Base-by-base conservation (phyloP, 139 green algal species). In the Monoraphidium neglectum region DNA sequence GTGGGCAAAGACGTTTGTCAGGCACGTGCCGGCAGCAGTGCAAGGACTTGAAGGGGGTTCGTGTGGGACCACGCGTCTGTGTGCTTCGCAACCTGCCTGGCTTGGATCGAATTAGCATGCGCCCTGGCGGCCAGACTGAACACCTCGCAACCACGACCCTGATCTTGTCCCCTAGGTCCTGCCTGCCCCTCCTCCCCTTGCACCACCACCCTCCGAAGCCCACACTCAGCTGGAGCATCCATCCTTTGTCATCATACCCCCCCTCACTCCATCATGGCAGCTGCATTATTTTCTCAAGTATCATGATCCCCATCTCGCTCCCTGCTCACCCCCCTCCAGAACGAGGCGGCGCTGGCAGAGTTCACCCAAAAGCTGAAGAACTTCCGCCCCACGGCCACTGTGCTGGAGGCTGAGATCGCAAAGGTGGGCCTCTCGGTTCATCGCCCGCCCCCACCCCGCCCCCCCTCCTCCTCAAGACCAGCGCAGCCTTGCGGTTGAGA, bases 341-440 rank as follows among this genome's bases (percentile, higher is more conserved):
- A 88, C 18, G 84, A 92, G 85, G 79, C 77, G 16, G 76, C 67
- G 4, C 62, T 94, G 62, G 88, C 87, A 2, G 79, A 90, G n/a
- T 94, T 97, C 51, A 89, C 91, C 0, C 68, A 77, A 18, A 65
- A 76, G 43, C 86, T 98, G 28, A 83, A 83, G 15, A 68, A 60
- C 13, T 98, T 96, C 84, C 85, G 94, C 5, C 94, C 94, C 23
- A 73, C 89, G 4, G 84, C 88, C 18, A 97, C 94, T 1, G 94
- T 98, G n/a, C 84, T 98, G 32, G 93, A 98, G 77, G 93, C 92
- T 5, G 83, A 94, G 73, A 88, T 93, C 26, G 83, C 86, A n/a
- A 74, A 69, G 23, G 82, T 88, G 28, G 77, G 78, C n/a, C n/a
- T 30, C 38, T 2, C 67, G 74, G 51, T 33, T 82, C 76, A 57